Evolutionary conservation across 345 rosid genomes (phyloP).

Genomic region (Hypericum perforatum): DNA sequence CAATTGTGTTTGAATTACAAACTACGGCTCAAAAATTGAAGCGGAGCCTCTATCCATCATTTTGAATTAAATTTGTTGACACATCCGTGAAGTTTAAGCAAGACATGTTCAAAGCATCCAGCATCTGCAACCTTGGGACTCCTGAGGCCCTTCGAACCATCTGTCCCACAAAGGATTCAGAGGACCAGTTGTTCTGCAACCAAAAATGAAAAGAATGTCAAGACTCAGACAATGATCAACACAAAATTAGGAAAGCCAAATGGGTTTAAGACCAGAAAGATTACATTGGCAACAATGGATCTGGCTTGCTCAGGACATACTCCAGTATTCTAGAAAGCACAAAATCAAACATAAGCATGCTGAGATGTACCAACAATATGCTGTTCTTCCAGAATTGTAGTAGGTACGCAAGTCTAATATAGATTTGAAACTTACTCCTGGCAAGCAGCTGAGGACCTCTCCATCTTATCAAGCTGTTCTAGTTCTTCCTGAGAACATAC

Average conservation of each 20-base stretch:
- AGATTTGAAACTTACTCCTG: conserved; percentile 43
- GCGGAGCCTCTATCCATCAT: too few relatives aligned
- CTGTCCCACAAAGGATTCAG: conserved; percentile 51
- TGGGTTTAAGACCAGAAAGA: conserved; percentile 1
- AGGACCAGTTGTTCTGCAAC: conserved; percentile 57
- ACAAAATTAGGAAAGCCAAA: neutral
- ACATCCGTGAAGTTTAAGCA: too few relatives aligned
- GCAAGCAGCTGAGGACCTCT: conserved; percentile 38
- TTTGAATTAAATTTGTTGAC: too few relatives aligned
- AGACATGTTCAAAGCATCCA: conserved; percentile 38
- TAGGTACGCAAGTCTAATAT: neutral
- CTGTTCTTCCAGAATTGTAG: neutral
- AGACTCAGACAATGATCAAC: conserved; percentile 1
- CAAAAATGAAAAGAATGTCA: neutral
- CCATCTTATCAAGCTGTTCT: conserved; percentile 41
- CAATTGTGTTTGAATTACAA: too few relatives aligned
- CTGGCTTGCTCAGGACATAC: conserved; percentile 31
- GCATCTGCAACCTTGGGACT: conserved; percentile 53
- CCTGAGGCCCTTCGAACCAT: conserved; percentile 71
- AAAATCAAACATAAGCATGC: conserved; percentile 2
- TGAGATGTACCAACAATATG: conserved; percentile 1
- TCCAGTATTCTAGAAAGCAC: conserved; percentile 31
- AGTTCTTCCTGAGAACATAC: conserved; percentile 39
- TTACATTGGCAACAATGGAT: conserved; percentile 61
- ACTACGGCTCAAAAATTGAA: too few relatives aligned